Conservation (phyloP, 2,329 filamentous ascomycete species). For the Verticillium isaacii region DNA sequence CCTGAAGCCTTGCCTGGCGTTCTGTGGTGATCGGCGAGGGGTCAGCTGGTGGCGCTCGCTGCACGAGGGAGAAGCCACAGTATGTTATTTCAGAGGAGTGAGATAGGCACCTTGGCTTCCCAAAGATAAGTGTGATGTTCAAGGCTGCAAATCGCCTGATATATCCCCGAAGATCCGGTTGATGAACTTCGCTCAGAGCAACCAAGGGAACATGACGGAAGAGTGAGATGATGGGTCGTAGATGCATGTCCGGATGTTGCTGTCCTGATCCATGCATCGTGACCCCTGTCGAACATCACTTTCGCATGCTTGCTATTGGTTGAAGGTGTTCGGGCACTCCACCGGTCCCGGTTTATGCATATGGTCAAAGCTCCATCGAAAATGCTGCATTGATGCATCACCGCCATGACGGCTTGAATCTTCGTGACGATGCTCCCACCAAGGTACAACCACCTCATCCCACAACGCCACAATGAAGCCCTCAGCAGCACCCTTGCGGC, state of each 20-base stretch:
- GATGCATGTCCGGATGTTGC: neutral
- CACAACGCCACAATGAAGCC: slow-evolving; percentile 1
- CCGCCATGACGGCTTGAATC: neutral
- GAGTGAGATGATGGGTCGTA: neutral
- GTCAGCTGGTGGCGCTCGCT: neutral
- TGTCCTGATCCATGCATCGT: neutral
- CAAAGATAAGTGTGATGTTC: neutral
- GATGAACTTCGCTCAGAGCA: neutral
- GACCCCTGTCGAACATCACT: neutral
- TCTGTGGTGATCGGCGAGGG: neutral
- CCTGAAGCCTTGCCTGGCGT: neutral
- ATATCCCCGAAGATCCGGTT: neutral
- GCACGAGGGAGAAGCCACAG: neutral
- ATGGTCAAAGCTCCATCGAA: neutral
- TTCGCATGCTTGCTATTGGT: neutral
- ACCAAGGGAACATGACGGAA: neutral
- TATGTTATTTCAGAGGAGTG: neutral
- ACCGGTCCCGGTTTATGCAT: neutral
- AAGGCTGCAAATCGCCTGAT: neutral
- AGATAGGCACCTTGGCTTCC: neutral
- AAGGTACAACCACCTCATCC: neutral
- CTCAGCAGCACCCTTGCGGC: neutral
- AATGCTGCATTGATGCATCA: neutral
- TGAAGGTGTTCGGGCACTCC: neutral
- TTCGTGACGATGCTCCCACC: neutral